Base-by-base conservation (phyloP, 345 rosid species). In the Hypericum androsaemum region DNA sequence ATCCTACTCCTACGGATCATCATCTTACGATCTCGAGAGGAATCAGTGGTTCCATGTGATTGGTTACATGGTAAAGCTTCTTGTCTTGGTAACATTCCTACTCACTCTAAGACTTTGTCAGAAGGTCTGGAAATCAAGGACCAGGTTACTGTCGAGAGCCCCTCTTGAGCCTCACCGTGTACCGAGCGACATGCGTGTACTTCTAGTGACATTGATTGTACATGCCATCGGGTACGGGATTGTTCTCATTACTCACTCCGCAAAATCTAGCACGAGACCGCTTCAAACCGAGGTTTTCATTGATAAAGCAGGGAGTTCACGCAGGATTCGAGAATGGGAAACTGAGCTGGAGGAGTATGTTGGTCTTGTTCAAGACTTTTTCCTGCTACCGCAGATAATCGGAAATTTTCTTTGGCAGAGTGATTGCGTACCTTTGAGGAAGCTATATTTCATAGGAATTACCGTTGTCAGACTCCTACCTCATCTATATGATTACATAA, bases 331-430 rank as follows among this genome's bases (percentile, higher is more conserved):
- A 6, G 68, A 66, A 55, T 89, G 95, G 95, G 74, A 71, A 65
- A 77, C 77, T 10, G 73, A 86, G 64, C 75, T 88, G 16, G 82
- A 79, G 72, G 97, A 89, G 74, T 86, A 86, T 54, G 62, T 79
- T 8, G 97, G 97, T 66, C 85, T 89, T 40, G 76, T 71, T 58
- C 97, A 89, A 65, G 97, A 89, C 58, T 77, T 86, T 53, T 89
- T 81, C 79, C 77, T 89, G 71, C 85, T 89, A 3, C 97, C 97
- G 53, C 97, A 89, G 67, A 80, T 89, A 14, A 76, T 86, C 16
- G 88, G 82, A 39, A 83, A 83, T 59, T 50, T 80, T 12, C 22
- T 81, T 10, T 89, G 97, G 97, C 86, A 81, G 61, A 71, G 79
- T 3, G 78, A 86, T 52, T 66, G 41, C 45, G 69, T 71, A 71